Base-by-base conservation (phyloP, 768 basidiomycete genomes). In the Terana coerulea region DNA sequence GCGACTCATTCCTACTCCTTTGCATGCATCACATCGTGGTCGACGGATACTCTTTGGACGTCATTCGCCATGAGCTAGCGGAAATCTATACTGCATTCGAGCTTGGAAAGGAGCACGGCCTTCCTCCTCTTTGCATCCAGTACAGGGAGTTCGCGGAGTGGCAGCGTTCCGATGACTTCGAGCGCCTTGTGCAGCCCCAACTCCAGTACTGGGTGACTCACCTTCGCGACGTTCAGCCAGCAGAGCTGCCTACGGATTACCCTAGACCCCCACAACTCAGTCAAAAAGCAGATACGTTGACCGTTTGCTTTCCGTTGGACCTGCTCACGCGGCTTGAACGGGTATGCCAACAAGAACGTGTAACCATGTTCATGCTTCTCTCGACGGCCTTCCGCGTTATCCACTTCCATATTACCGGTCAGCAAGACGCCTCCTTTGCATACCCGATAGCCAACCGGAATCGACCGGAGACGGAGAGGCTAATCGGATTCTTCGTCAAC, bases 401-500 rank as follows among this genome's bases (percentile, higher is more conserved):
- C 7, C 45, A 30, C 19, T 47, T 47, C 45, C 31, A 31, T 7
- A n/a, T 47, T 31, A 47, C 28, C 21, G 45, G 45, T 24, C 4
- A 47, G 17, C 12, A 26, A 10, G 45, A 47, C 21, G 45, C 26
- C 15, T 8, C 45, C 7, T 30, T 47, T n/a, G 29, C 14, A n/a
- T 30, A 14, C 19, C 26, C 30, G 10, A 47, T 30, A 3, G 45
- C 45, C n/a, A 47, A 47, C 21, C 45, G 45, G 12, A 30, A 28
- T n/a, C 45, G 45, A 3, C 45, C 45, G 4, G 45, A 47, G 30
- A 28, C 30, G 4, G 45, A 47, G 19, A 17, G 21, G 12, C 26
- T 47, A 17, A 31, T 47, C 29, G 45, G 45, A 21, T 47, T 47
- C 45, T 47, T 47, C 45, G 45, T 47, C 45, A 47, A 47, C 31